Evolutionary conservation across 1,139 yeast species (phyloP), one percentile per base, ranked within the genome.

Genomic region (Taiozyma sp.): DNA sequence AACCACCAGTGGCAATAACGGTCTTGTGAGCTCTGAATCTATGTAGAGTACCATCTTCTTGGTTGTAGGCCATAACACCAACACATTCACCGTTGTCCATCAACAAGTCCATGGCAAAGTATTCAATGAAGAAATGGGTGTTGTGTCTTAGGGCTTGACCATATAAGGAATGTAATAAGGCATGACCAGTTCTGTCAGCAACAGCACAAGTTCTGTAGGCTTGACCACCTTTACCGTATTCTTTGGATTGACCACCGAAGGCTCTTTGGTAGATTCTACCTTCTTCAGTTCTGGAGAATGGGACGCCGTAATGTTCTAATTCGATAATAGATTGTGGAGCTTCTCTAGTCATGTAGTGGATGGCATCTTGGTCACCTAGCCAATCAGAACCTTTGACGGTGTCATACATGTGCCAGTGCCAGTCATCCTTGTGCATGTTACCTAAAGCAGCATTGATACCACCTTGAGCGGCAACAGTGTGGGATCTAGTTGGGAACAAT

Each of bases 351-450:
- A 93, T 93, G 76, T 93, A 93, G 74, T 93, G 98, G 69, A 93
- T 93, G 51, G 99, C 97, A 68, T 93, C 99, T 75, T 93, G 99
- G 74, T 93, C 99, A 65, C 99, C 99, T 58, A 93, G 82, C 99
- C 99, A 93, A 75, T 93, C 99, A n/a, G 97, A 90, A 58, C 99
- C 99, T 76, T 93, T 93, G 65, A 93, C 99, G 66, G 99, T 93
- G 68, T 93, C 99, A 74, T 91, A 91, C 97, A 93, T 91, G 74
- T 93, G 99, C 98, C 99, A 93, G 71, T 88, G 95, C 99, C 99
- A 93, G 76, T 91, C 93, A 72, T 93, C 99, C 62, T 81, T 78
- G 76, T 95, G 98, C 97, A 93, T 91, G 78, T 93, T 93, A 61
- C 74, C 93, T 58, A 93, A 79, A 43, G 99, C 99, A 62, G 99